Conservation (phyloP, 1,284 basidiomycete genomes). For the Cystobasidium slooffiae region DNA sequence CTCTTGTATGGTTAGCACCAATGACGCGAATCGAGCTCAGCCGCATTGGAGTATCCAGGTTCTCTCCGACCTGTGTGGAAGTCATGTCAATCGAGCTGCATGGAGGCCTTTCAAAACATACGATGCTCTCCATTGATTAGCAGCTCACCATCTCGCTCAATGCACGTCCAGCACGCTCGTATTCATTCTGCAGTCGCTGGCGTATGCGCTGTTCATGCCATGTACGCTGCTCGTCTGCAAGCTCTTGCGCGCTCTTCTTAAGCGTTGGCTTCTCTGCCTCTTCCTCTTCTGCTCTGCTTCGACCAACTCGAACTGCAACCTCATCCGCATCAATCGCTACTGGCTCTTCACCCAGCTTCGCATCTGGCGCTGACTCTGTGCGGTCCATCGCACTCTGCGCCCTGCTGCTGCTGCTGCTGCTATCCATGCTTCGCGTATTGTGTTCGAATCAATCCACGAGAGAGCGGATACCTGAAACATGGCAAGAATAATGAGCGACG, state of each 20-base stretch:
- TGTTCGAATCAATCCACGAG: neutral
- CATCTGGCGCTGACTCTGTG: conserved; percentile 36
- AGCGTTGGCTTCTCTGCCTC: neutral
- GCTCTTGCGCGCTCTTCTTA: conserved; percentile 45
- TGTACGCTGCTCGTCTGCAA: conserved; percentile 64
- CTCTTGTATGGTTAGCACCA: conserved; percentile 73
- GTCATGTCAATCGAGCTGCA: conserved; percentile 7
- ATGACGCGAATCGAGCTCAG: conserved; percentile 78
- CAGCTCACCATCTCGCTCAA: conserved; percentile 71
- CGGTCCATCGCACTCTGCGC: conserved; percentile 17
- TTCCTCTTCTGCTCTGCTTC: conserved; percentile 4
- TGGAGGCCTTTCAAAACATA: neutral
- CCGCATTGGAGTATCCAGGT: conserved; percentile 65
- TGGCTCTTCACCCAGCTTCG: conserved; percentile 41
- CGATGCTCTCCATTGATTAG: neutral
- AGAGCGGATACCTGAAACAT: neutral
- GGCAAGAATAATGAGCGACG: neutral
- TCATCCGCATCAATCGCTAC: conserved; percentile 29
- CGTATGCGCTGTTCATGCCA: conserved; percentile 73
- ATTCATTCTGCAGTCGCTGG: conserved; percentile 72
- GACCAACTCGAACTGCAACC: conserved; percentile 1
- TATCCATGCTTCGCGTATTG: neutral
- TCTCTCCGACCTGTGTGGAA: conserved; percentile 66
- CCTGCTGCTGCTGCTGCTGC: neutral
- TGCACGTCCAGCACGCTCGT: conserved; percentile 71